A percentile compares a stretch with the other conserved stretches of the same genome.
Conservation (phyloP, 1,139 yeast genomes). For the Blastobotrys malaysiensis region DNA sequence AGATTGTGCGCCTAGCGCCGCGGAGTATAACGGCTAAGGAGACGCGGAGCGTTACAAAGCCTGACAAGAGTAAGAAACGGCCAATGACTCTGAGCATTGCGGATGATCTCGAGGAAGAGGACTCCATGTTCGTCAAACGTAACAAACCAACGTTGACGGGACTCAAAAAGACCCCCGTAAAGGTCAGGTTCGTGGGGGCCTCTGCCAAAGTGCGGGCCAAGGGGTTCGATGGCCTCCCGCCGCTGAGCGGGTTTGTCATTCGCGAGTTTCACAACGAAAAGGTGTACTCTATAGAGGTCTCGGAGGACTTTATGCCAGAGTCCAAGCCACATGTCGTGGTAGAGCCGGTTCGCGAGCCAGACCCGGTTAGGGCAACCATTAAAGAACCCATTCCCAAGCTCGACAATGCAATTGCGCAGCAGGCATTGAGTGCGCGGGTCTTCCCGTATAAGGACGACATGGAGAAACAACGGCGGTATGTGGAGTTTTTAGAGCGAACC, state of each 20-base stretch:
- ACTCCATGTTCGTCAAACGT: constrained; percentile 3
- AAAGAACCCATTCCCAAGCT: background rate
- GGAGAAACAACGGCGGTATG: constrained; percentile 2
- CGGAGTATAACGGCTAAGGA: constrained; percentile 15
- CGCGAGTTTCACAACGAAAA: background rate
- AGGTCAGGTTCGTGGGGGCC: background rate
- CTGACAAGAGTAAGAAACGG: too few relatives aligned
- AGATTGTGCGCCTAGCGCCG: constrained; percentile 13
- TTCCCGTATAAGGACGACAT: constrained; percentile 5
- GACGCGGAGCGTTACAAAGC: too few relatives aligned
- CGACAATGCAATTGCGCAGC: constrained; percentile 2
- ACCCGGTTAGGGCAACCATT: background rate
- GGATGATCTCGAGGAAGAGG: constrained; percentile 17
- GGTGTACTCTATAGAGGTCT: constrained; percentile 2
- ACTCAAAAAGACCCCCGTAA: background rate
- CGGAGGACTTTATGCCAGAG: background rate
- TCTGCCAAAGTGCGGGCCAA: background rate
- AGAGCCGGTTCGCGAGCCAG: background rate
- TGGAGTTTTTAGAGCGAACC: background rate
- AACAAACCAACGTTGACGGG: background rate
- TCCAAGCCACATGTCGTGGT: background rate
- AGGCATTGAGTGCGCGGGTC: background rate
- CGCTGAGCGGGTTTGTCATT: constrained; percentile 20
- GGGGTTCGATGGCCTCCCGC: constrained; percentile 18
- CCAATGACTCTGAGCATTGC: constrained; percentile 17